These are phyloP conservation scores for Boechera divaricarpa DNA, from an alignment of 345 rosid genomes.

Conservation along the genomic window DNA sequence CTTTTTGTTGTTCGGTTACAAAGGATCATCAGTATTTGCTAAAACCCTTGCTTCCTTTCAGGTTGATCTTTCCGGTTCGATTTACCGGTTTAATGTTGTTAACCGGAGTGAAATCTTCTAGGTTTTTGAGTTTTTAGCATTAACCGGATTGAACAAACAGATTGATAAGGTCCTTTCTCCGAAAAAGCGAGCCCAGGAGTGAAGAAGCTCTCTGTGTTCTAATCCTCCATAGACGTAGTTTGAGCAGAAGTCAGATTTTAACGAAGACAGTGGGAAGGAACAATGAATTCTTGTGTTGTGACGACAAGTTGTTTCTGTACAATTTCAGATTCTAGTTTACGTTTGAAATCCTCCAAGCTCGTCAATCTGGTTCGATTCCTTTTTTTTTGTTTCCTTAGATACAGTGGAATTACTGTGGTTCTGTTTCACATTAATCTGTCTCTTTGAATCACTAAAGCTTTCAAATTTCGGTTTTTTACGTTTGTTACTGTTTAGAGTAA, in stretches of 20 bases:
- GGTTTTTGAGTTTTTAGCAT: no score
- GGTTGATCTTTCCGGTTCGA: conserved; percentile 32
- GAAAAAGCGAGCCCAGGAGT: conserved; percentile 33
- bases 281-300: conserved; percentile 45
- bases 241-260: conserved; percentile 7
- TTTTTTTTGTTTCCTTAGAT: conserved; percentile 21
- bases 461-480: conserved; percentile 14
- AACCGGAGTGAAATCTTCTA: conserved; percentile 9
- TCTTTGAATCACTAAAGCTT: conserved; percentile 33
- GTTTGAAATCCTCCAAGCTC: conserved; percentile 40
- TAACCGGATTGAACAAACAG: conserved; percentile 30
- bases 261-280: conserved; percentile 12
- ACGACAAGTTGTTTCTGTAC: conserved; percentile 34
- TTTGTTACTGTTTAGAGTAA: conserved; percentile 35
- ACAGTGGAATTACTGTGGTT: conserved; percentile 8
- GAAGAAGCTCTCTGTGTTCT: conserved; percentile 1
- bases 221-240: conserved; percentile 14
- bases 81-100: conserved; percentile 24
- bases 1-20: conserved; percentile 26
- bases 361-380: conserved; percentile 31
- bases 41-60: conserved; percentile 42
- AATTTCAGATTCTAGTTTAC: conserved; percentile 35
- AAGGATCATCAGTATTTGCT: conserved; percentile 33
- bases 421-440: conserved; percentile 8
- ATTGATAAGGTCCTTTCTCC: conserved; percentile 37